Conservation (phyloP, 768 basidiomycete species). For the Tricholoma flavovirens region DNA sequence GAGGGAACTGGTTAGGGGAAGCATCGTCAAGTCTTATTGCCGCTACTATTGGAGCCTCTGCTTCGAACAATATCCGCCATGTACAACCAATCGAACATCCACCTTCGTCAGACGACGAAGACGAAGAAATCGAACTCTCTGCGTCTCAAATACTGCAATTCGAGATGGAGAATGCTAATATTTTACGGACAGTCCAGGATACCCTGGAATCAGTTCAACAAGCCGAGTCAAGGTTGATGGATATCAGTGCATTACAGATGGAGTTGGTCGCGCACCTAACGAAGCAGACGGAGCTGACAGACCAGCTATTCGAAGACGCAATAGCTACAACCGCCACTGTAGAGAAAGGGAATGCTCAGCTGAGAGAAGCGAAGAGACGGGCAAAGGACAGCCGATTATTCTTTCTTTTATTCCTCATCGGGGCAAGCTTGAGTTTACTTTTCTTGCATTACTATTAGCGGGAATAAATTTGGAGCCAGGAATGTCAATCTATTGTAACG, state of each 20-base stretch:
- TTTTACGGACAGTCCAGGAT: slow-evolving; percentile 79
- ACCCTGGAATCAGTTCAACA: slow-evolving; percentile 85
- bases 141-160: slow-evolving; percentile 89
- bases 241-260: slow-evolving; percentile 90
- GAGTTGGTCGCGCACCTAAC: slow-evolving; percentile 86
- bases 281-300: slow-evolving; percentile 86
- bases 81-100: slow-evolving; percentile 16
- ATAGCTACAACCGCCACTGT: slow-evolving; percentile 81
- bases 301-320: slow-evolving; percentile 92
- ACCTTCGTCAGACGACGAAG: slow-evolving; percentile 53
- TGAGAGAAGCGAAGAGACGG: slow-evolving; percentile 83
- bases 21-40: slow-evolving; percentile 54
- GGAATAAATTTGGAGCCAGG: not conserved
- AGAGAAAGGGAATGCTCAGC: slow-evolving; percentile 84
- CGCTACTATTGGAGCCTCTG: slow-evolving; percentile 50
- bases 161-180: slow-evolving; percentile 84
- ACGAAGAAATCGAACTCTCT: slow-evolving; percentile 78
- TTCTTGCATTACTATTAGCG: slow-evolving; percentile 88
- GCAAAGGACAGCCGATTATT: slow-evolving; percentile 86
- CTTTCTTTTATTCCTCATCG: slow-evolving; percentile 86
- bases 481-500: not conserved
- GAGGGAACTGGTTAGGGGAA: slow-evolving; percentile 57
- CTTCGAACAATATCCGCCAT: slow-evolving; percentile 24
- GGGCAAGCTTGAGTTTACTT: slow-evolving; percentile 84
- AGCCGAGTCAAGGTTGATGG: slow-evolving; percentile 86